phyloP scores from a whole-genome alignment of 257 asterid species.

The Thymus mandschuricus region DNA sequence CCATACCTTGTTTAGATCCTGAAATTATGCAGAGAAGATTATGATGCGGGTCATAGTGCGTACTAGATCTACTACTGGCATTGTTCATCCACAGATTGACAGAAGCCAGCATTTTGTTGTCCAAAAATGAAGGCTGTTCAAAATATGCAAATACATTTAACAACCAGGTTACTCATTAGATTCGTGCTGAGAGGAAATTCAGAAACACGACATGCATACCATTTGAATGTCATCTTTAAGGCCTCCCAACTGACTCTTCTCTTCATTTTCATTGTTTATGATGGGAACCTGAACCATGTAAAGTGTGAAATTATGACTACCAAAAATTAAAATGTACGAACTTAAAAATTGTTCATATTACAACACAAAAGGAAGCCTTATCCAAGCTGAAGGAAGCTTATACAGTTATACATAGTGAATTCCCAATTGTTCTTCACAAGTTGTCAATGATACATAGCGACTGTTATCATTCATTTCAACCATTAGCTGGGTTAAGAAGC shows the following conservation, averaged over 20 bases:
- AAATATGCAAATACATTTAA: constrained; percentile 25
- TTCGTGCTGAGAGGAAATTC: constrained; percentile 25
- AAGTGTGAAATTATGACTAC: constrained; percentile 17
- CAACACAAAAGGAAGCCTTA: background rate
- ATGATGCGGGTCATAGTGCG: constrained; percentile 95
- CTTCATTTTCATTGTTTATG: constrained; percentile 64
- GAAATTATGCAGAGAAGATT: constrained; percentile 78
- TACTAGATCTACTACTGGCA: constrained; percentile 78
- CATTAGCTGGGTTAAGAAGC: background rate
- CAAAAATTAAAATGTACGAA: background rate
- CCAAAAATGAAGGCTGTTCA: constrained; percentile 78
- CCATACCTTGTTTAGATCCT: constrained; percentile 80
- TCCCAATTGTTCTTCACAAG: background rate
- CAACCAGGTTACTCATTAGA: constrained; percentile 28
- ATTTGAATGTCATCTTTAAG: constrained; percentile 73
- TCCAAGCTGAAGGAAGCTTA: background rate
- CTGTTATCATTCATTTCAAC: background rate
- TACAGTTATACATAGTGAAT: background rate
- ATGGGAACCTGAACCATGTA: constrained; percentile 72
- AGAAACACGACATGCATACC: constrained; percentile 44
- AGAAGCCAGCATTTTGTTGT: constrained; percentile 61
- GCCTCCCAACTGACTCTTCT: constrained; percentile 72
- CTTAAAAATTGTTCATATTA: background rate
- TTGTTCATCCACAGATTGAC: constrained; percentile 96
- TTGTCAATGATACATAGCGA: background rate